Evolutionary conservation across 176 grass and related monocot genomes (phyloP).

Genomic region (Panicum miliaceum): DNA sequence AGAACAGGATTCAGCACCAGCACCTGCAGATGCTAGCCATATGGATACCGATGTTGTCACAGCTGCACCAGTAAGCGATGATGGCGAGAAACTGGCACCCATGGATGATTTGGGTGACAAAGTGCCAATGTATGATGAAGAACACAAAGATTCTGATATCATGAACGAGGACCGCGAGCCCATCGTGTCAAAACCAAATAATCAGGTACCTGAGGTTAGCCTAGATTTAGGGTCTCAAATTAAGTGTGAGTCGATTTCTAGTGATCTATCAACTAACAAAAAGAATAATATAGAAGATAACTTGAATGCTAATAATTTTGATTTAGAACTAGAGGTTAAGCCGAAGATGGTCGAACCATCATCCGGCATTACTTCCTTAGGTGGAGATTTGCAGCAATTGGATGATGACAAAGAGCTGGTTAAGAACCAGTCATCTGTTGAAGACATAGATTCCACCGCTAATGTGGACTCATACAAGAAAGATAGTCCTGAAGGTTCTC

Average conservation of each 20-base stretch:
- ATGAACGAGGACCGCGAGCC: constrained; percentile 55
- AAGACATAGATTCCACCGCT: constrained; percentile 68
- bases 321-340: constrained; percentile 99
- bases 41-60: constrained; percentile 40
- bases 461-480: constrained; percentile 70
- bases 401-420: constrained; percentile 85
- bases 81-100: constrained; percentile 33
- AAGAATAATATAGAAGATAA: constrained; percentile 95
- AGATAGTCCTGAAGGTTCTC: constrained; percentile 71
- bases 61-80: constrained; percentile 31
- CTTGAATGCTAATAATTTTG: constrained; percentile 99
- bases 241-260: constrained; percentile 96
- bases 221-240: constrained; percentile 88
- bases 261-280: constrained; percentile 87
- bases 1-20: constrained; percentile 32
- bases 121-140: constrained; percentile 39
- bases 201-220: constrained; percentile 97
- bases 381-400: constrained; percentile 69
- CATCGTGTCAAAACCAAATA: constrained; percentile 51
- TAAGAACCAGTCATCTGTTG: constrained; percentile 74
- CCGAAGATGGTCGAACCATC: constrained; percentile 86
- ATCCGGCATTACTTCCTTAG: constrained; percentile 73
- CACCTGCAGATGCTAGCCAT: constrained; percentile 43
- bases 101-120: constrained; percentile 47
- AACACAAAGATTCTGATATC: constrained; percentile 42